Evolutionary conservation across 202 grass and related monocot species (phyloP).

Genomic region (Dendrocalamus latiflorus): DNA sequence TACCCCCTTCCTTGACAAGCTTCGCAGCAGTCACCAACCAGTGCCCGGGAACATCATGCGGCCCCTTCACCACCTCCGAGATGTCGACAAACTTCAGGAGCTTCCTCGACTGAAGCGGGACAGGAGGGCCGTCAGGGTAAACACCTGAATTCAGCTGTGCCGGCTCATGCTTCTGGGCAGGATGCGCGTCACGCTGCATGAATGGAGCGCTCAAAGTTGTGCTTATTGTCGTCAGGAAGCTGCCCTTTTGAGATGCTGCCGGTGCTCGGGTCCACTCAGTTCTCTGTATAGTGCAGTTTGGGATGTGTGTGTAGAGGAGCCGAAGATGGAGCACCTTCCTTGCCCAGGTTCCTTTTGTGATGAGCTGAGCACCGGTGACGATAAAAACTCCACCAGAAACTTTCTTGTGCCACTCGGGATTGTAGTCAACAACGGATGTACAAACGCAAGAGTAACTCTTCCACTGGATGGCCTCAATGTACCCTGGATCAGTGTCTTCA

Average conservation of each 20-base stretch:
- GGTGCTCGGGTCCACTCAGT: slow-evolving; percentile 69
- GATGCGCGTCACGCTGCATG: slow-evolving; percentile 39
- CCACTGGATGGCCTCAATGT: slow-evolving; percentile 77
- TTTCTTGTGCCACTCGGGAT: slow-evolving; percentile 60
- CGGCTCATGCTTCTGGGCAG: slow-evolving; percentile 50
- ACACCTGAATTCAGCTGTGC: slow-evolving; percentile 89
- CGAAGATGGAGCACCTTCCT: slow-evolving; percentile 82
- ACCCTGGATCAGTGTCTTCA: slow-evolving; percentile 55
- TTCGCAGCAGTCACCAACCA: slow-evolving; percentile 85
- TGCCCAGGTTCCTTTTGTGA: slow-evolving; percentile 78
- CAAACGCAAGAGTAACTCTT: too few relatives aligned
- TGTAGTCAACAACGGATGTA: slow-evolving; percentile 56
- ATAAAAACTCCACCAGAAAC: slow-evolving; percentile 68
- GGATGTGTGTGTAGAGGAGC: slow-evolving; percentile 71
- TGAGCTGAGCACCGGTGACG: slow-evolving; percentile 83
- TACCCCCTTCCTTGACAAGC: slow-evolving; percentile 78
- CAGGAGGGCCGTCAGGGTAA: slow-evolving; percentile 83
- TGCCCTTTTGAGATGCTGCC: slow-evolving; percentile 74
- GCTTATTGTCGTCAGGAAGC: slow-evolving; percentile 81
- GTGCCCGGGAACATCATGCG: slow-evolving; percentile 80
- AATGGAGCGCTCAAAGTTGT: slow-evolving; percentile 86
- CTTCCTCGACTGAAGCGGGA: slow-evolving; percentile 77
- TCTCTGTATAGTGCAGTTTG: slow-evolving; percentile 63
- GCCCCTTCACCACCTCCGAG: slow-evolving; percentile 73
- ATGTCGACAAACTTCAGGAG: slow-evolving; percentile 95